These are phyloP conservation scores for Aspergillus pseudotamarii DNA, from an alignment of 2,329 filamentous ascomycete species.

Conservation along the genomic window DNA sequence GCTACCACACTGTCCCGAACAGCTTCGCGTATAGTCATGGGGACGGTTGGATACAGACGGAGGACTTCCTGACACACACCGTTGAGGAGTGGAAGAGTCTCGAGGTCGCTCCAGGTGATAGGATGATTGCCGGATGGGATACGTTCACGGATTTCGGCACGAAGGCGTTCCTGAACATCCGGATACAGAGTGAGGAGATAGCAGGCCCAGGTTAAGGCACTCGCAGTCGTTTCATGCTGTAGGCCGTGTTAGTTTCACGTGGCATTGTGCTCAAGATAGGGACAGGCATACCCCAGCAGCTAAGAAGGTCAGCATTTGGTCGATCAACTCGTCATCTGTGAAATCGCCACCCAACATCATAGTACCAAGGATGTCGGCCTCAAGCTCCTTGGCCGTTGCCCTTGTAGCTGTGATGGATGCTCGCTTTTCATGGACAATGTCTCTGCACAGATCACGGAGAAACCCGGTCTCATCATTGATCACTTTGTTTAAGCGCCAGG, in stretches of 20 bases:
- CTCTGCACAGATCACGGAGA: conserved; percentile 36
- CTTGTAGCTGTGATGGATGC: conserved; percentile 27
- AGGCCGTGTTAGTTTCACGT: conserved; percentile 12
- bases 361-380: conserved; percentile 42
- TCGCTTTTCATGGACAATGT: conserved; percentile 39
- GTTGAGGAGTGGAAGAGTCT: conserved; percentile 58
- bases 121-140: conserved; percentile 43
- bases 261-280: not conserved
- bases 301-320: conserved; percentile 47
- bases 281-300: conserved; percentile 38
- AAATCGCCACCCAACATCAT: conserved; percentile 44
- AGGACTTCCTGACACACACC: conserved; percentile 77
- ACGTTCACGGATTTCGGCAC: conserved; percentile 52
- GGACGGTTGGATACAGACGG: conserved; percentile 46
- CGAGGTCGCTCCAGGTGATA: conserved; percentile 51
- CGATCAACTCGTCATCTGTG: conserved; percentile 42
- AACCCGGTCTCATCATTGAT: conserved; percentile 34
- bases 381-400: conserved; percentile 42
- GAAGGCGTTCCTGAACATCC: conserved; percentile 51
- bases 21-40: conserved; percentile 43
- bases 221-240: conserved; percentile 59
- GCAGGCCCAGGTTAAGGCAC: conserved; percentile 56
- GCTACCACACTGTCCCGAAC: conserved; percentile 57
- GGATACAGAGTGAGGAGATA: conserved; percentile 57
- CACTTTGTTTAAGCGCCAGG: conserved; percentile 39